These are phyloP conservation scores for Termitomyces sp. DNA, from an alignment of 768 basidiomycete species.

Conservation along the genomic window DNA sequence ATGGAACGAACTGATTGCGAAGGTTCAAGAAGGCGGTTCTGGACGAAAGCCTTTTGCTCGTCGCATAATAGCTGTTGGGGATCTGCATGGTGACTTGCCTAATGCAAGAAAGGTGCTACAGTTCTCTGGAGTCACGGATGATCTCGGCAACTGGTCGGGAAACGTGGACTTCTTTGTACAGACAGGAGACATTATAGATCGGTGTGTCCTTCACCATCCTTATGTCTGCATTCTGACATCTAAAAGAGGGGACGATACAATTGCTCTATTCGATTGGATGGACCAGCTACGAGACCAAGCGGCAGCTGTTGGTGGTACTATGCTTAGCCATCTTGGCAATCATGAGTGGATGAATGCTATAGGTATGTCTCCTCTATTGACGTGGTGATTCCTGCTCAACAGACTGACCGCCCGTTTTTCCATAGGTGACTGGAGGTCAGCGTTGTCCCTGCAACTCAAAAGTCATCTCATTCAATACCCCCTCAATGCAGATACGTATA, in stretches of 20 bases:
- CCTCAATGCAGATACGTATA: slow-evolving; percentile 67
- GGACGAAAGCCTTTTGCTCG: slow-evolving; percentile 28
- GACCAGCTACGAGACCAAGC: slow-evolving; percentile 79
- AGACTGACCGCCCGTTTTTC: slow-evolving; percentile 8
- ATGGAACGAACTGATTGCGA: slow-evolving; percentile 1
- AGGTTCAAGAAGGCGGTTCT: not conserved
- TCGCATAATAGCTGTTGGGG: slow-evolving; percentile 84
- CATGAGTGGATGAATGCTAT: slow-evolving; percentile 96
- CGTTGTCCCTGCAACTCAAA: not conserved
- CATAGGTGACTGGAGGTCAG: slow-evolving; percentile 81
- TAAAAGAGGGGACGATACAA: slow-evolving; percentile 82
- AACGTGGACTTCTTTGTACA: slow-evolving; percentile 85
- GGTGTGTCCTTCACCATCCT: slow-evolving; percentile 37
- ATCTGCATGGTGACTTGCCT: slow-evolving; percentile 83
- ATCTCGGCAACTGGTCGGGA: slow-evolving; percentile 74
- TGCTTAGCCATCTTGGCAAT: slow-evolving; percentile 84
- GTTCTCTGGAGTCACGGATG: slow-evolving; percentile 75
- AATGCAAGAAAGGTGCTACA: slow-evolving; percentile 78
- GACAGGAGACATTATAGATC: slow-evolving; percentile 93
- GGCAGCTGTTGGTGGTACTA: slow-evolving; percentile 53
- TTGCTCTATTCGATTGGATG: slow-evolving; percentile 80
- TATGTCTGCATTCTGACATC: not conserved
- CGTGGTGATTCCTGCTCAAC: not conserved
- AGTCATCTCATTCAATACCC: not conserved
- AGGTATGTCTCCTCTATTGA: slow-evolving; percentile 31